A percentile compares a stretch with the other conserved stretches of the same genome.
Evolutionary conservation across 805 yeast species (phyloP).

Genomic region (Millerago galiae): DNA sequence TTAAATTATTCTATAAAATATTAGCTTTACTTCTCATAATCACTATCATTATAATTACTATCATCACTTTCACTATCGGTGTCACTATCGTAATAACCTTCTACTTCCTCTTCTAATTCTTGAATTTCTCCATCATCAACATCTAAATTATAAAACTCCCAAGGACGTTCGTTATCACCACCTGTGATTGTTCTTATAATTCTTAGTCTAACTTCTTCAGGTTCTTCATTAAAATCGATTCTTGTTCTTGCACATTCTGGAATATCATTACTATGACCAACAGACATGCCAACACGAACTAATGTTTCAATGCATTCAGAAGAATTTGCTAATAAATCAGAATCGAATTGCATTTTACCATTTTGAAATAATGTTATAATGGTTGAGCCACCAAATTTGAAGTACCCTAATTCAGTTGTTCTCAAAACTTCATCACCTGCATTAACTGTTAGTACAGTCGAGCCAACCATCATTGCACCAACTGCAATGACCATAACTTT

Average conservation of each 20-base stretch:
- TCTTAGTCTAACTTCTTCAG: conserved; percentile 39
- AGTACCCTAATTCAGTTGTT: conserved; percentile 87
- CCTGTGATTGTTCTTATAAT: conserved; percentile 57
- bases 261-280: conserved; percentile 62
- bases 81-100: conserved; percentile 1
- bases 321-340: conserved; percentile 69
- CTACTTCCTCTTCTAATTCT: conserved; percentile 3
- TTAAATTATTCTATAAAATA: no score
- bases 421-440: conserved; percentile 53
- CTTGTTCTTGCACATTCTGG: conserved; percentile 44
- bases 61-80: neutral
- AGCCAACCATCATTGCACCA: conserved; percentile 99
- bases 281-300: conserved; percentile 84
- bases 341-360: conserved; percentile 51
- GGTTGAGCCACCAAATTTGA: conserved; percentile 95
- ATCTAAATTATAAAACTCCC: conserved; percentile 22
- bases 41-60: no score
- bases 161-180: conserved; percentile 29
- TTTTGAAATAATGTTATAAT: conserved; percentile 59
- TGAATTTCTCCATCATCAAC: conserved; percentile 12
- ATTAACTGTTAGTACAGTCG: conserved; percentile 64
- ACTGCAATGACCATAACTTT: conserved; percentile 70
- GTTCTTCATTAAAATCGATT: conserved; percentile 38
- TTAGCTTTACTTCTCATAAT: no score
- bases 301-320: conserved; percentile 69